Percentiles rank a stretch among this genome's conserved stretches.
phyloP scores from a whole-genome alignment of 768 basidiomycete species.

The Arthromyces matolae region DNA sequence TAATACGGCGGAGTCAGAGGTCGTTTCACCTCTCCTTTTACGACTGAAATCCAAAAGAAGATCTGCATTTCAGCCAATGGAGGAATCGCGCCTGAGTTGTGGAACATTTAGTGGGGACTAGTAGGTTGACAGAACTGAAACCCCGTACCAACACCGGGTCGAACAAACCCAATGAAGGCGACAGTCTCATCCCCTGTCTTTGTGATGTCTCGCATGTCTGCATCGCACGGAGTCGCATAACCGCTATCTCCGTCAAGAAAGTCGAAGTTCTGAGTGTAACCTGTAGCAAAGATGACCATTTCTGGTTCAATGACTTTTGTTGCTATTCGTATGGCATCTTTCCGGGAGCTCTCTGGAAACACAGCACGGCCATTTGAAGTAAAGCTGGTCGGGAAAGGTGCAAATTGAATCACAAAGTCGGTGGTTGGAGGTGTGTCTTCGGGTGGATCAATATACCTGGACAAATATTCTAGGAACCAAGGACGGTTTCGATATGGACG shows the following conservation, averaged over 20 bases:
- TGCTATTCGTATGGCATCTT: conserved; percentile 40
- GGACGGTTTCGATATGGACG: conserved; percentile 48
- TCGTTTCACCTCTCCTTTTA: conserved; percentile 37
- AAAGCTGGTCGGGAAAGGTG: conserved; percentile 52
- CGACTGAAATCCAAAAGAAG: conserved; percentile 52
- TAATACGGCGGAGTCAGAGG: conserved; percentile 48
- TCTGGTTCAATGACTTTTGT: conserved; percentile 41
- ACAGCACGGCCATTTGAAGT: conserved; percentile 38
- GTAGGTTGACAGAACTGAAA: conserved; percentile 9
- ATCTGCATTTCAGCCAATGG: conserved; percentile 59
- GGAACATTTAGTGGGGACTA: conserved; percentile 6
- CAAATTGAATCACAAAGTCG: conserved; percentile 45
- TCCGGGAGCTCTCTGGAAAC: conserved; percentile 40
- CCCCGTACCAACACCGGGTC: conserved; percentile 50
- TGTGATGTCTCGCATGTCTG: conserved; percentile 41
- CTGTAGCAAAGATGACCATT: conserved; percentile 46
- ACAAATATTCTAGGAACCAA: conserved; percentile 40
- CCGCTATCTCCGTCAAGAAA: conserved; percentile 34
- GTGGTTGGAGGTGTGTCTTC: conserved; percentile 44
- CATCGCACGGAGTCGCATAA: conserved; percentile 39
- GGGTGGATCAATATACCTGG: conserved; percentile 56
- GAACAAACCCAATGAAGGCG: conserved; percentile 54
- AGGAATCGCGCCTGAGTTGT: conserved; percentile 45
- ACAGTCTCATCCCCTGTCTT: conserved; percentile 41
- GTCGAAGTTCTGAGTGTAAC: conserved; percentile 43